Evolutionary conservation across 208 protist species (phyloP), one percentile per base, ranked within the genome.

Genomic region (Herpetomonas tarakana): DNA sequence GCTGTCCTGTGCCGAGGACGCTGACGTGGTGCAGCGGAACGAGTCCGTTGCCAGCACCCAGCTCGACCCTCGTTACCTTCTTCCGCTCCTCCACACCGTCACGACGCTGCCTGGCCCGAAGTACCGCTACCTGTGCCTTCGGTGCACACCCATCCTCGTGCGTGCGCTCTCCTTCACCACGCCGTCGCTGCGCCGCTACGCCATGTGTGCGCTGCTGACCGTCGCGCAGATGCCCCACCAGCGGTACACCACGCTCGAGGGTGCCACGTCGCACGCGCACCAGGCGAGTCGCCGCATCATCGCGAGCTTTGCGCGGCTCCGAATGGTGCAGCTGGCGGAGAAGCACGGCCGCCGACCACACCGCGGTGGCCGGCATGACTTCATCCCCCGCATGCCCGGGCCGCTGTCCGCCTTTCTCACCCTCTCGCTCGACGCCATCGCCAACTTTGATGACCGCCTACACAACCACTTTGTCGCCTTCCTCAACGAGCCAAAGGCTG

Each of bases 391-490:
- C 11, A 72, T 96, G 44, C 84, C 89, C 3, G 81, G 83, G 12
- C 79, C 89, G 2, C 60, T 93, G 18, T 81, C 82, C 18, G 62
- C 76, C 26, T 81, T 88, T 60, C 63, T 93, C 16, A 78, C 93
- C 24, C 68, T 80, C 45, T 72, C 78, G 7, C 45, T 88, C 18
- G 59, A 58, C 11, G 73, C 82, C 6, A 70, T 96, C 39, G 61
- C 65, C 25, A 62, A 70, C 58, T 78, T 78, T 45, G 73, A 63
- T 14, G 58, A 93, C 54, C 57, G 65, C 1, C 70, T 96, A 19
- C 86, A 96, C 67, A 81, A 91, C 65, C 80, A 93, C 65, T 58
- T 96, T 22, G 65, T 91, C 21, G 74, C 67, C 56, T 88, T 87
- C 38, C 69, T 96, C 24, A 27, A 79, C 11, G 67, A 86, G 54